Conservation (phyloP, 768 basidiomycete genomes). For the Glaciozyma antarctica region DNA sequence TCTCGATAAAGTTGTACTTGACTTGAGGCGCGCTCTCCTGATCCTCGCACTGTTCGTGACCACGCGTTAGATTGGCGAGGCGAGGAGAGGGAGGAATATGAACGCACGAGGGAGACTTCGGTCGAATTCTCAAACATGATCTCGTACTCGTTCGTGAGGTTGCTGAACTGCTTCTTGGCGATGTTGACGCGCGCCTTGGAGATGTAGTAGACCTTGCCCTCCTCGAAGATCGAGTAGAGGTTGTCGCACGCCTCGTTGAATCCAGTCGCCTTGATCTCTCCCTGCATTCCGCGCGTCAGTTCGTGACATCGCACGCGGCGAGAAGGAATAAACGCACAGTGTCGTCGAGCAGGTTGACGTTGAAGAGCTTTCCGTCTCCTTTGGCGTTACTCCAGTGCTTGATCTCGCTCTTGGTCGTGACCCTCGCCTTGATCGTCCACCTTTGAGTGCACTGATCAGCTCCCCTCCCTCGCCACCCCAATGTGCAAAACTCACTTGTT, state of each 20-base stretch:
- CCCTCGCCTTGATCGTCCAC: slow-evolving; percentile 95
- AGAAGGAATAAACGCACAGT: slow-evolving; percentile 46
- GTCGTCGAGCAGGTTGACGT: slow-evolving; percentile 86
- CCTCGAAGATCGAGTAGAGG: slow-evolving; percentile 72
- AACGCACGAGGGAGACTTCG: slow-evolving; percentile 64
- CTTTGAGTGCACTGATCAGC: slow-evolving; percentile 27
- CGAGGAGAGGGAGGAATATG: neutral
- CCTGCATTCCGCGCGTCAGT: slow-evolving; percentile 42
- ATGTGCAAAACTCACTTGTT: slow-evolving; percentile 51
- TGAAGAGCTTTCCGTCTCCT: slow-evolving; percentile 94
- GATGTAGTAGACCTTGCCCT: slow-evolving; percentile 85
- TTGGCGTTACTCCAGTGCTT: slow-evolving; percentile 76
- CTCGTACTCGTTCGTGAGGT: slow-evolving; percentile 84
- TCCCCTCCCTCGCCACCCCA: neutral
- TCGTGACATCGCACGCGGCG: neutral
- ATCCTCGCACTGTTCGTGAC: slow-evolving; percentile 63
- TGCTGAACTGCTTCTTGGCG: slow-evolving; percentile 93
- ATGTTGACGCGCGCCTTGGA: slow-evolving; percentile 85
- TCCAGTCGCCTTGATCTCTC: slow-evolving; percentile 70
- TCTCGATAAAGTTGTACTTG: slow-evolving; percentile 68
- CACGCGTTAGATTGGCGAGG: too few species aligned
- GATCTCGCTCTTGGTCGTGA: slow-evolving; percentile 79
- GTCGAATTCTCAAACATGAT: slow-evolving; percentile 73
- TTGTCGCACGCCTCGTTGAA: slow-evolving; percentile 80
- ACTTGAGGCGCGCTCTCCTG: slow-evolving; percentile 63